A percentile compares a stretch with the other conserved stretches of the same genome.
Evolutionary conservation across 768 basidiomycete species (phyloP).

Genomic region (Rubroboletus satanas): DNA sequence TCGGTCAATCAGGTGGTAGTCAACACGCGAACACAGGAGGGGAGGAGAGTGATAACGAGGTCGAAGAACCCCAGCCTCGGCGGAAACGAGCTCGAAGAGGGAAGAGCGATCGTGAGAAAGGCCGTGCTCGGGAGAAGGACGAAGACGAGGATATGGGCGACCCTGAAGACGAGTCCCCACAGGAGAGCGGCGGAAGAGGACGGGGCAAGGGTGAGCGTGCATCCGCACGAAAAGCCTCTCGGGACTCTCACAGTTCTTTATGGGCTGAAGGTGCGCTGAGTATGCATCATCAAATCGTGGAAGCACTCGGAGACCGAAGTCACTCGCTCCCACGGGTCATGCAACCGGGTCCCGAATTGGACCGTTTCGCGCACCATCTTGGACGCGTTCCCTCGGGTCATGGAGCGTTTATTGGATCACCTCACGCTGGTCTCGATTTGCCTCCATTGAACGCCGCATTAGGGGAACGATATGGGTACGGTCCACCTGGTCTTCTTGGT

Average conservation of each 20-base stretch:
- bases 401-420: slow-evolving; percentile 34
- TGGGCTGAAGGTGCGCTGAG: slow-evolving; percentile 34
- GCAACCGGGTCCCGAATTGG: slow-evolving; percentile 29
- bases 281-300: slow-evolving; percentile 34
- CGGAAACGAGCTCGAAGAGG: slow-evolving; percentile 52
- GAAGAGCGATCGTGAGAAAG: slow-evolving; percentile 36
- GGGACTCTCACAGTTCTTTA: slow-evolving; percentile 33
- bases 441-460: slow-evolving; percentile 52
- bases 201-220: slow-evolving; percentile 38
- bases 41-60: slow-evolving; percentile 41
- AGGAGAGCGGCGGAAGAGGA: slow-evolving; percentile 29
- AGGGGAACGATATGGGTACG: slow-evolving; percentile 36
- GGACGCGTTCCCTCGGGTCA: slow-evolving; percentile 34
- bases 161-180: slow-evolving; percentile 31
- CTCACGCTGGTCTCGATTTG: slow-evolving; percentile 54
- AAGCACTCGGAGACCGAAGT: slow-evolving; percentile 33
- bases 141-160: slow-evolving; percentile 52
- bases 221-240: slow-evolving; percentile 34
- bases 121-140: slow-evolving; percentile 36
- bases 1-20: slow-evolving; percentile 51
- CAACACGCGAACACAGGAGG: slow-evolving; percentile 34
- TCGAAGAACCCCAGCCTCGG: slow-evolving; percentile 48
- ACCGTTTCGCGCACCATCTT: slow-evolving; percentile 34
- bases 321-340: slow-evolving; percentile 32
- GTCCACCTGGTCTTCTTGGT: slow-evolving; percentile 31